These are phyloP conservation scores for Hanseniaspora meyeri DNA, from an alignment of 805 yeast species.

Conservation along the genomic window DNA sequence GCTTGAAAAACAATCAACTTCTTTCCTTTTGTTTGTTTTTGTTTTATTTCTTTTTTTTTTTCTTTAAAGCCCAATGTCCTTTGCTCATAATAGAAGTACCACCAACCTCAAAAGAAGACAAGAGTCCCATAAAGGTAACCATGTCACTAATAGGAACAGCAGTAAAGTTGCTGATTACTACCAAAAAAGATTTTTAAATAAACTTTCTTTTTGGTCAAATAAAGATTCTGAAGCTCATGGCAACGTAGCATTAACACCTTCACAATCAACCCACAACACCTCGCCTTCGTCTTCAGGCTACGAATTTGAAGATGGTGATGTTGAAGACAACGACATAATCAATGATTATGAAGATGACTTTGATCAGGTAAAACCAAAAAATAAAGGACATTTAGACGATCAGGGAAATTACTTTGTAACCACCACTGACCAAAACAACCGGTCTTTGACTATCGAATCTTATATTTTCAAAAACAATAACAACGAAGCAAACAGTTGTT, in stretches of 20 bases:
- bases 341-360: conserved; percentile 5
- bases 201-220: background rate
- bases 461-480: background rate
- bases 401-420: background rate
- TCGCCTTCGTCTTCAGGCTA: background rate
- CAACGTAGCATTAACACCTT: background rate
- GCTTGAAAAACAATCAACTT: background rate
- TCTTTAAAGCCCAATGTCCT: background rate
- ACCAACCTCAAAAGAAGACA: background rate
- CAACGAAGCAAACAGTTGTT: background rate
- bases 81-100: background rate
- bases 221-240: background rate
- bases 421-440: background rate
- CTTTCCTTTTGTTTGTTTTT: too few species aligned
- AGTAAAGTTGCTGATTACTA: background rate
- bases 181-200: background rate
- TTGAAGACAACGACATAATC: conserved; percentile 7
- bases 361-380: background rate
- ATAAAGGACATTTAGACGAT: background rate
- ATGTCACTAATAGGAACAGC: background rate
- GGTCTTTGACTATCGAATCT: background rate
- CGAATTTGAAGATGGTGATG: conserved; percentile 5
- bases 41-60: background rate
- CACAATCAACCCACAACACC: background rate
- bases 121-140: background rate